phyloP scores from a whole-genome alignment of 2,329 filamentous ascomycete genomes.

The Elsinoe australis region DNA sequence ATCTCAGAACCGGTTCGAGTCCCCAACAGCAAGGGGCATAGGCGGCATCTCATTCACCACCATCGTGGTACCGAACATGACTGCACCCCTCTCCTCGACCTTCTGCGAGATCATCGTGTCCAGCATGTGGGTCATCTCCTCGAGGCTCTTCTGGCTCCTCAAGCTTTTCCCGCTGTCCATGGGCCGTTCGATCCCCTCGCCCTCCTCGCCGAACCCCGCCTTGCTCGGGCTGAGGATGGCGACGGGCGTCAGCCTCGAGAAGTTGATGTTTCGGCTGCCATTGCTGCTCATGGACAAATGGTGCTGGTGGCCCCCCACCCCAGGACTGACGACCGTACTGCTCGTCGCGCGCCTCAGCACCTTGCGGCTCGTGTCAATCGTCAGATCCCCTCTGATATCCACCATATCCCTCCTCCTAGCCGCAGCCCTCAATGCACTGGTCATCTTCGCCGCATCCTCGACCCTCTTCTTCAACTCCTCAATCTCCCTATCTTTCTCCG shows the following conservation, averaged over 20 bases:
- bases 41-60: not conserved
- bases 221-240: constrained; percentile 18
- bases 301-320: not conserved
- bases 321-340: not conserved
- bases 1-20: not conserved
- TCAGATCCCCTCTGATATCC: constrained; percentile 20
- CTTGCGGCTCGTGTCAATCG: constrained; percentile 20
- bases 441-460: constrained; percentile 93
- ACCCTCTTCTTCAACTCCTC: constrained; percentile 78
- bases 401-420: constrained; percentile 71
- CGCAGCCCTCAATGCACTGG: constrained; percentile 74
- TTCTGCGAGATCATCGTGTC: constrained; percentile 73
- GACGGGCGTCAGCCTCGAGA: constrained; percentile 20
- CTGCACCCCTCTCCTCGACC: constrained; percentile 1
- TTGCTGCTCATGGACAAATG: constrained; percentile 11
- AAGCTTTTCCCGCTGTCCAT: constrained; percentile 45
- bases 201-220: constrained; percentile 6
- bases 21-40: not conserved
- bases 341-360: constrained; percentile 30
- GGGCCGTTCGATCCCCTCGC: constrained; percentile 17
- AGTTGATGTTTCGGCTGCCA: constrained; percentile 17
- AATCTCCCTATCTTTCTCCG: constrained; percentile 89
- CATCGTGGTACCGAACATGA: not conserved
- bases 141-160: constrained; percentile 55
- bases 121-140: constrained; percentile 87